Percentiles rank a stretch among this genome's conserved stretches.
Conservation (phyloP, 2,329 filamentous ascomycete genomes). For the Aspergillus nomiae region DNA sequence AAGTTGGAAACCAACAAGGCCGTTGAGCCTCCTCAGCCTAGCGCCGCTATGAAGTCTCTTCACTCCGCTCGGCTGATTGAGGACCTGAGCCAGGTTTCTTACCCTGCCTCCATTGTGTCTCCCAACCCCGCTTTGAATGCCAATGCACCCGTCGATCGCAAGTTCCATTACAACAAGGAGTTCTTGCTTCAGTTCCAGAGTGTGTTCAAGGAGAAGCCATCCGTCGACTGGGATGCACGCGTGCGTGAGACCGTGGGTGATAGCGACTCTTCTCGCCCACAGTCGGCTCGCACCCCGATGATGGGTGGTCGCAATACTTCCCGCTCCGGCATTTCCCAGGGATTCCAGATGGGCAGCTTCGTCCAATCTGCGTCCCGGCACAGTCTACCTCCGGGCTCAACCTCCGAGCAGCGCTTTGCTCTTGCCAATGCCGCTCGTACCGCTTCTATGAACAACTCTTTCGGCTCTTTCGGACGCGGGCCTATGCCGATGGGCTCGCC, state of each 20-base stretch:
- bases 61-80: slow-evolving; percentile 88
- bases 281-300: slow-evolving; percentile 53
- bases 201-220: slow-evolving; percentile 96
- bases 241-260: slow-evolving; percentile 85
- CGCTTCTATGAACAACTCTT: slow-evolving; percentile 53
- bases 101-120: slow-evolving; percentile 80
- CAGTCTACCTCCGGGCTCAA: slow-evolving; percentile 73
- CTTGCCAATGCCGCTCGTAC: slow-evolving; percentile 58
- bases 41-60: slow-evolving; percentile 87
- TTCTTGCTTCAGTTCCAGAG: slow-evolving; percentile 96
- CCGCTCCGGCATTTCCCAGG: slow-evolving; percentile 53
- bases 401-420: slow-evolving; percentile 73
- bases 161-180: slow-evolving; percentile 93
- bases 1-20: slow-evolving; percentile 86
- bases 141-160: slow-evolving; percentile 68
- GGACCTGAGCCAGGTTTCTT: slow-evolving; percentile 75
- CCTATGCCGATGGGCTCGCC: slow-evolving; percentile 64
- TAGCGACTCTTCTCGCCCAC: slow-evolving; percentile 65
- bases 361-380: slow-evolving; percentile 49
- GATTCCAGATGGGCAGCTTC: slow-evolving; percentile 73
- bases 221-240: slow-evolving; percentile 86
- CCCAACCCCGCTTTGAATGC: slow-evolving; percentile 90
- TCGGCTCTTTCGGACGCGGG: slow-evolving; percentile 64
- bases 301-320: slow-evolving; percentile 55
- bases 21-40: slow-evolving; percentile 89